Evolutionary conservation across 169 alveolate species (phyloP), one percentile per base, ranked within the genome.

Genomic region (Eimeria maxima): DNA sequence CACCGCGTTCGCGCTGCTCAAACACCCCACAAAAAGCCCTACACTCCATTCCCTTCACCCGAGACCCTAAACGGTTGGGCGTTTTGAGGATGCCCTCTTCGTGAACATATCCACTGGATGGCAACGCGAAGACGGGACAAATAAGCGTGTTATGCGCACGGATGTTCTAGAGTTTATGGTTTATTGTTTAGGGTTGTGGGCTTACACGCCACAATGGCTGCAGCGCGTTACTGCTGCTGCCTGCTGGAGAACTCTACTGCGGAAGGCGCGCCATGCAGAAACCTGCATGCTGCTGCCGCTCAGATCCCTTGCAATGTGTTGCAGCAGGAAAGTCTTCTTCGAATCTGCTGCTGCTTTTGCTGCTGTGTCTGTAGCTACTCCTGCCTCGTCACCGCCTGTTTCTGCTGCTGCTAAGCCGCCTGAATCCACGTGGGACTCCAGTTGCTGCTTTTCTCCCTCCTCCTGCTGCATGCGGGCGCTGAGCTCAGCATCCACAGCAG

Each of bases 261-360:
- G 57, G 27, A 53, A 78, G n/a, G 44, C 20, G 29, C 95, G n/a
- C 95, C 95, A 91, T n/a, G 95, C 63, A 13, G 91, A 29, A 42
- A 91, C 95, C n/a, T 76, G 95, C 83, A 86, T 29, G 47, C 69
- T 78, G 45, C 73, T 91, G 57, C 57, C 29, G 47, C 90, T 73
- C 45, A 91, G n/a, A 45, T 91, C 95, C 20, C 47, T 16, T 11
- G 81, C 80, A 67, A 91, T 45, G 42, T 73, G 69, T 67, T 78
- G 81, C 90, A 78, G 69, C 63, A 91, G 4, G 33, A 57, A 45
- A 29, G 42, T 5, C 24, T 60, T 81, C 42, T 67, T 88, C 20
- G 27, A 7, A 50, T n/a, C 67, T 24, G 45, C 69, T 16, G 67
- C 81, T 24, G 38, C 87, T 88, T 84, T 63, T 20, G 45, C 47